Evolutionary conservation across 495 filamentous ascomycete genomes (phyloP).

Genomic region (Penicillium alfredii): DNA sequence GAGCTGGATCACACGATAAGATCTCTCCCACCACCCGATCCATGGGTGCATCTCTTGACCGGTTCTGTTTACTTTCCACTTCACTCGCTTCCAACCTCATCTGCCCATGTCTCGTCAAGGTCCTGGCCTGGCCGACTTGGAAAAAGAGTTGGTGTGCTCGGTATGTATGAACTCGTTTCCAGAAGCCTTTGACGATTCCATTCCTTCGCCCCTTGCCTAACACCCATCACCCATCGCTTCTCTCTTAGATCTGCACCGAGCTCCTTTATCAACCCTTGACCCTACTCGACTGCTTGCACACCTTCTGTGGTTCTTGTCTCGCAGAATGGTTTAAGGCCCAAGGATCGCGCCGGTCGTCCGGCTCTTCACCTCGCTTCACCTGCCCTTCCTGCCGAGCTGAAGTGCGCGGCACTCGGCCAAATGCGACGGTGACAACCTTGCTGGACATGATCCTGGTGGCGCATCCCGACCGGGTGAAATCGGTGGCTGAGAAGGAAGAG

Average conservation of each 20-base stretch:
- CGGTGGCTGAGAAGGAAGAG: slow-evolving; percentile 63
- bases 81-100: neutral
- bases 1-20: no score
- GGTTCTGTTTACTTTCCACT: slow-evolving; percentile 3
- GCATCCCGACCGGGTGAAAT: slow-evolving; percentile 65
- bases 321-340: slow-evolving; percentile 85
- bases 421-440: slow-evolving; percentile 76
- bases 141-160: slow-evolving; percentile 88
- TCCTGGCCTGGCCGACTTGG: slow-evolving; percentile 53
- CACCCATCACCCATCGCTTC: slow-evolving; percentile 9
- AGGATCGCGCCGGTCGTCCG: slow-evolving; percentile 42
- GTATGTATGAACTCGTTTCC: slow-evolving; percentile 47
- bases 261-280: slow-evolving; percentile 92
- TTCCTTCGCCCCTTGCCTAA: slow-evolving; percentile 11
- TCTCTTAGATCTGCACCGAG: slow-evolving; percentile 83
- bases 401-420: slow-evolving; percentile 75
- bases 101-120: slow-evolving; percentile 22
- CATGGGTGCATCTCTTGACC: no score
- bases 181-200: slow-evolving; percentile 15
- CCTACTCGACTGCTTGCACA: slow-evolving; percentile 94
- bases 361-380: slow-evolving; percentile 57
- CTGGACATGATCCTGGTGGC: slow-evolving; percentile 69
- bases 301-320: slow-evolving; percentile 89
- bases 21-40: no score
- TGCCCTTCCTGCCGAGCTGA: slow-evolving; percentile 88